phyloP scores from a whole-genome alignment of 768 basidiomycete species.

The Neoboletus magnificus region DNA sequence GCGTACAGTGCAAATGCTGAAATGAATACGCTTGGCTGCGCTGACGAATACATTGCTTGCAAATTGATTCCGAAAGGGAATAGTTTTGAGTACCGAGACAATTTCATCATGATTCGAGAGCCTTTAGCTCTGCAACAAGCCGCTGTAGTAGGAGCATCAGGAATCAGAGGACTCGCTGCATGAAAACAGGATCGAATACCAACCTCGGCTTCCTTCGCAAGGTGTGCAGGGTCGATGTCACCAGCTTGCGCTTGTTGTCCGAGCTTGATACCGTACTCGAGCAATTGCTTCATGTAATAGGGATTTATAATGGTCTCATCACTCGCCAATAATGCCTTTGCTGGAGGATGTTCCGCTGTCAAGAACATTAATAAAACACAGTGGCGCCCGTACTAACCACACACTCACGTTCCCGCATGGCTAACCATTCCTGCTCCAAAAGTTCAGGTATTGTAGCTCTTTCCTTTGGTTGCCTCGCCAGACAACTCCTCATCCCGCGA shows the following conservation, averaged over 20 bases:
- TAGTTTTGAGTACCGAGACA: background rate
- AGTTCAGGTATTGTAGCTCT: constrained; percentile 86
- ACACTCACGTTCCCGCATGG: constrained; percentile 42
- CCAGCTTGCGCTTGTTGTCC: constrained; percentile 41
- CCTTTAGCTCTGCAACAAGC: constrained; percentile 61
- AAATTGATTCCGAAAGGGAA: constrained; percentile 11
- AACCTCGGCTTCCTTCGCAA: constrained; percentile 59
- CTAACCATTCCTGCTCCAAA: constrained; percentile 76
- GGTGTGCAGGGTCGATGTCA: constrained; percentile 43
- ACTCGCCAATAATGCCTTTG: constrained; percentile 34
- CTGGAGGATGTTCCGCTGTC: constrained; percentile 28
- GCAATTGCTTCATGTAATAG: constrained; percentile 73
- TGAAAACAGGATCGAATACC: constrained; percentile 9
- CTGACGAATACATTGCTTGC: constrained; percentile 28
- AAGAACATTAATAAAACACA: background rate
- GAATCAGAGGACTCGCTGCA: background rate
- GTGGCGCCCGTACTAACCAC: background rate
- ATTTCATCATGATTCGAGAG: constrained; percentile 38
- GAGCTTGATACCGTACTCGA: constrained; percentile 66
- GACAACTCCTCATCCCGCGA: constrained; percentile 75
- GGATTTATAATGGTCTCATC: constrained; percentile 76
- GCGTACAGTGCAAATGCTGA: constrained; percentile 27
- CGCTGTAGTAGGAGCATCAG: constrained; percentile 38
- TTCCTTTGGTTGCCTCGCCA: constrained; percentile 76
- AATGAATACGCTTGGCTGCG: constrained; percentile 21